phyloP scores from a whole-genome alignment of 495 filamentous ascomycete genomes.

The Gamarada debralockiae region DNA sequence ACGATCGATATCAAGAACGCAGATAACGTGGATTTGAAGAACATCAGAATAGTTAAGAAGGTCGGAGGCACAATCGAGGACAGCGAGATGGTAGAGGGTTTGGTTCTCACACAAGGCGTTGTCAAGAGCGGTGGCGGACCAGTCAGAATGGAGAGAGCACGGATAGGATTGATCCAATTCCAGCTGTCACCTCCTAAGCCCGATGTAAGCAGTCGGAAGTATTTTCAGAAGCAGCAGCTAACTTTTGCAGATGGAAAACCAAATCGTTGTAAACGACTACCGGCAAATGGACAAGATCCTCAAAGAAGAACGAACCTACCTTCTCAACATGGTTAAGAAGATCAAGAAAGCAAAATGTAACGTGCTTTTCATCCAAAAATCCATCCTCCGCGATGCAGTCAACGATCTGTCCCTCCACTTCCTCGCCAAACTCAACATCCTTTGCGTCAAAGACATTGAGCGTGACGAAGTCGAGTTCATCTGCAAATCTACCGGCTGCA shows the following conservation, averaged over 20 bases:
- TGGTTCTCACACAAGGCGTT: conserved; percentile 88
- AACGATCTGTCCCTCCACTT: conserved; percentile 97
- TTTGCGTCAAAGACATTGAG: conserved; percentile 95
- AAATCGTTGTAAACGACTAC: conserved; percentile 98
- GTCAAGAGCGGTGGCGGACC: conserved; percentile 93
- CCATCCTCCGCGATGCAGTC: conserved; percentile 93
- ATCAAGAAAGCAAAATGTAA: conserved; percentile 99
- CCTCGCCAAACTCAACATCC: conserved; percentile 93
- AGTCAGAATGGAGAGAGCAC: conserved; percentile 92
- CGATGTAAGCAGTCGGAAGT: conserved; percentile 57
- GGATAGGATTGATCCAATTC: conserved; percentile 96
- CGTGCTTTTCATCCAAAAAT: conserved; percentile 97
- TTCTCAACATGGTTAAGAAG: conserved; percentile 99
- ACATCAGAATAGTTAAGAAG: conserved; percentile 97
- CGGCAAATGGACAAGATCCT: conserved; percentile 99
- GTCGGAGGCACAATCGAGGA: conserved; percentile 97
- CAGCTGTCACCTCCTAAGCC: conserved; percentile 97
- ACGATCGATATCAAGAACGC: conserved; percentile 93
- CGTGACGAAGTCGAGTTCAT: conserved; percentile 98
- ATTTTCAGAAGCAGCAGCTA: not conserved
- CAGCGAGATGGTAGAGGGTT: conserved; percentile 92
- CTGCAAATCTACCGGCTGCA: conserved; percentile 96
- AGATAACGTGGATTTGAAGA: conserved; percentile 92
- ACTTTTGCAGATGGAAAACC: conserved; percentile 85
- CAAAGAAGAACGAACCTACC: conserved; percentile 96